These are phyloP conservation scores for Syzygium syzygioides DNA, from an alignment of 441 rosid species.

Conservation along the genomic window DNA sequence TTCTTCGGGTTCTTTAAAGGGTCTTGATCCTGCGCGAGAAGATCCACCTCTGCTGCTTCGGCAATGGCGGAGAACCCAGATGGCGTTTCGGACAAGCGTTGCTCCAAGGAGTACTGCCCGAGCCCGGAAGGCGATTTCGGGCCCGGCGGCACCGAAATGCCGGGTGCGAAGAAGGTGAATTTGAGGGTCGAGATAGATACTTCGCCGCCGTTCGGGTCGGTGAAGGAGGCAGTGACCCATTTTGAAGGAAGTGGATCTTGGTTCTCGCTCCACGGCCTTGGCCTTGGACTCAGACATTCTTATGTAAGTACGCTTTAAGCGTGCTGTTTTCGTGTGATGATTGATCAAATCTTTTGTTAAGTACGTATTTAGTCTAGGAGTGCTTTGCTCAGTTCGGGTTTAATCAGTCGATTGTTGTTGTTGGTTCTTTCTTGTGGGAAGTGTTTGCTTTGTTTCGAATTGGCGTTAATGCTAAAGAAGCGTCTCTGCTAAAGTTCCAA, in stretches of 20 bases:
- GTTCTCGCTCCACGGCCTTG: slow-evolving; percentile 57
- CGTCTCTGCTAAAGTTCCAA: background rate
- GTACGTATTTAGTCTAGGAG: background rate
- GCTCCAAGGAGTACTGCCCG: background rate
- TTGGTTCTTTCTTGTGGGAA: background rate
- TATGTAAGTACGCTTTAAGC: slow-evolving; percentile 25
- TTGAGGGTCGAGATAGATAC: slow-evolving; percentile 87
- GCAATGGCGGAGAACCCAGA: slow-evolving; percentile 3
- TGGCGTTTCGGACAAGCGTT: background rate
- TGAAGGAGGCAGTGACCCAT: slow-evolving; percentile 83
- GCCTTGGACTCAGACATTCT: slow-evolving; percentile 31
- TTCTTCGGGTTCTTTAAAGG: slow-evolving; percentile 1
- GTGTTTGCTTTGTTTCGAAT: background rate
- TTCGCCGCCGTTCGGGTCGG: slow-evolving; percentile 85
- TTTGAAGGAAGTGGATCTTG: slow-evolving; percentile 85
- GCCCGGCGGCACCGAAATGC: background rate
- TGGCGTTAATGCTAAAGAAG: background rate
- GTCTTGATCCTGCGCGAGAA: background rate
- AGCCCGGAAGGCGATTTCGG: background rate
- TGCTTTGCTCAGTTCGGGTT: background rate
- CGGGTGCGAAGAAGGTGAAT: slow-evolving; percentile 31
- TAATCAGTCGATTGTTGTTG: background rate
- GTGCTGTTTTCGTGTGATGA: background rate
- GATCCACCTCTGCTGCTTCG: background rate
- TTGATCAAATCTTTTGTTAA: background rate